A percentile compares a stretch with the other conserved stretches of the same genome.
phyloP scores from a whole-genome alignment of 73 alveolate species.

The Stentor roeselii region DNA sequence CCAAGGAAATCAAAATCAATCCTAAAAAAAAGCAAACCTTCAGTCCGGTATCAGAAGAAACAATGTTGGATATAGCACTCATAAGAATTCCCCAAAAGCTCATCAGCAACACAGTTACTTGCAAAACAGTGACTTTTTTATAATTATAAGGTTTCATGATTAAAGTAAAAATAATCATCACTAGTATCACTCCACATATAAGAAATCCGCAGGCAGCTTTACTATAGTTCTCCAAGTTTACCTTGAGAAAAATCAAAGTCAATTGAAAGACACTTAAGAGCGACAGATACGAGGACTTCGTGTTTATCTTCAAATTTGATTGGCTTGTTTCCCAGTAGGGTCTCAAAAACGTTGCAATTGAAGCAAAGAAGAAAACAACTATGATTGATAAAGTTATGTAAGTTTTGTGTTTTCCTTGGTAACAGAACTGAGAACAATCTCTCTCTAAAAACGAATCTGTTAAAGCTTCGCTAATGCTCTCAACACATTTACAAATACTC shows the following conservation, averaged over 20 bases:
- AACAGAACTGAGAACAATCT: slow-evolving; percentile 9
- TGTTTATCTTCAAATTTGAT: not conserved
- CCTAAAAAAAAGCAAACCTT: too few species aligned
- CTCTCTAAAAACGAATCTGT: not conserved
- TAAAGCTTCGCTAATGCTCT: not conserved
- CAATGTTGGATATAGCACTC: too few species aligned
- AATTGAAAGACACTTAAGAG: not conserved
- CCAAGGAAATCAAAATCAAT: too few species aligned
- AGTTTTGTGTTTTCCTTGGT: not conserved
- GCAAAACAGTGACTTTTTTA: not conserved
- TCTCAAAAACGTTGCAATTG: not conserved
- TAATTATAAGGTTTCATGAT: not conserved
- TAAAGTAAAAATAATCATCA: not conserved
- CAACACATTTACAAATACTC: not conserved
- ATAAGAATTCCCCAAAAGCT: not conserved
- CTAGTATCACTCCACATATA: not conserved
- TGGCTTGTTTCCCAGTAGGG: not conserved
- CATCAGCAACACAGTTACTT: not conserved
- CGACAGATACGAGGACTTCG: not conserved
- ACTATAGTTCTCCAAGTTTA: not conserved
- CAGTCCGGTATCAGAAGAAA: too few species aligned
- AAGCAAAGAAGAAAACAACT: not conserved
- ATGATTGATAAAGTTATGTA: not conserved
- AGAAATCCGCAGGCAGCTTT: not conserved
- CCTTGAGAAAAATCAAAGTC: not conserved